These are phyloP conservation scores for Leccinum olivaceoglutinosum DNA, from an alignment of 1,284 basidiomycete species.

Conservation along the genomic window DNA sequence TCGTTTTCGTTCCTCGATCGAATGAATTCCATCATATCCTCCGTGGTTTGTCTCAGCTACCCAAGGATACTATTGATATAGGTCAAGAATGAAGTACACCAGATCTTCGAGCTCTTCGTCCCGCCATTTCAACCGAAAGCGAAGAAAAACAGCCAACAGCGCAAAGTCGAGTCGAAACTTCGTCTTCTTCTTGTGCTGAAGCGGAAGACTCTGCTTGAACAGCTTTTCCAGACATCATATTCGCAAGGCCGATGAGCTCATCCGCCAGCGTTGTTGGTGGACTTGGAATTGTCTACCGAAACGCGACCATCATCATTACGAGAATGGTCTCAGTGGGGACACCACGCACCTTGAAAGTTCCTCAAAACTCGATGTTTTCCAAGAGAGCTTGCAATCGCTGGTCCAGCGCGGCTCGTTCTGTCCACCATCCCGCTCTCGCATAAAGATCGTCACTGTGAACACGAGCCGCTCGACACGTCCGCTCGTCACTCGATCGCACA, in stretches of 20 bases:
- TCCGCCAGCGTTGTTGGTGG: constrained; percentile 43
- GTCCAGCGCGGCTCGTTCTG: constrained; percentile 71
- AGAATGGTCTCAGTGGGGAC: neutral
- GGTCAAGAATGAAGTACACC: constrained; percentile 89
- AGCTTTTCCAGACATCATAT: constrained; percentile 61
- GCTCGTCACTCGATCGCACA: constrained; percentile 65
- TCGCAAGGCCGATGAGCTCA: constrained; percentile 50
- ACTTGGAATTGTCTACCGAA: constrained; percentile 56
- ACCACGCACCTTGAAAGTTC: constrained; percentile 86
- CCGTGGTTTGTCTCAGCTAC: constrained; percentile 44
- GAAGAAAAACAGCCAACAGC: constrained; percentile 85
- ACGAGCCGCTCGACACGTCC: constrained; percentile 46
- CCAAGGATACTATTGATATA: constrained; percentile 87
- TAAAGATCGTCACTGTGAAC: no score
- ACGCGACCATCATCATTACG: neutral
- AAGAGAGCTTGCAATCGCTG: constrained; percentile 71
- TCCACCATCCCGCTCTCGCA: constrained; percentile 80
- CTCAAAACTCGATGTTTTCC: constrained; percentile 87
- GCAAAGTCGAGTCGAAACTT: constrained; percentile 51
- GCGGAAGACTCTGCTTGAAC: constrained; percentile 60
- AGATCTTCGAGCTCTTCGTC: constrained; percentile 96
- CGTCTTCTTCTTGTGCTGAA: constrained; percentile 35
- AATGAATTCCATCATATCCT: constrained; percentile 32
- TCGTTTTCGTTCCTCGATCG: neutral
- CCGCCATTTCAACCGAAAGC: constrained; percentile 68